phyloP scores from a whole-genome alignment of 139 green algal genomes.

The Chlorella sp. region DNA sequence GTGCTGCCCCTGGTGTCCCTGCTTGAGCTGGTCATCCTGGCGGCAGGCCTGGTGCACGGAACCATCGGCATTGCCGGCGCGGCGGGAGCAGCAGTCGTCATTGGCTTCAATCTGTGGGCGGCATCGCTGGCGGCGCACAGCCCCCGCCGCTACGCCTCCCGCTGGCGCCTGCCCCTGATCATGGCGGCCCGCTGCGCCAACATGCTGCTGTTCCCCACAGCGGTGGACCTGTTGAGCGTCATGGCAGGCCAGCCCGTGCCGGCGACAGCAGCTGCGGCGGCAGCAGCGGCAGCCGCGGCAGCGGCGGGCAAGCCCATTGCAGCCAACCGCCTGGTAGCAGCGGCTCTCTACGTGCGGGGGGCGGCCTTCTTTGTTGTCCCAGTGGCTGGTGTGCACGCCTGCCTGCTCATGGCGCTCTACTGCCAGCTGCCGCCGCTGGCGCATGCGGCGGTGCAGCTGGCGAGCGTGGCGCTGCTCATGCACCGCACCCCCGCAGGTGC shows the following conservation, averaged over 20 bases:
- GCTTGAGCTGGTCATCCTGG: not conserved
- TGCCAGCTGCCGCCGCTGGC: not conserved
- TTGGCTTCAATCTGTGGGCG: not conserved
- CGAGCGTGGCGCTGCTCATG: not conserved
- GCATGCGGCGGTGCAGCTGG: not conserved
- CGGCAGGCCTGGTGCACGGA: not conserved
- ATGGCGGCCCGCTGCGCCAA: not conserved
- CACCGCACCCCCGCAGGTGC: not conserved
- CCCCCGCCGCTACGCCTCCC: not conserved
- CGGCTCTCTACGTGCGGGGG: not conserved
- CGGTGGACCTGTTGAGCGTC: not conserved
- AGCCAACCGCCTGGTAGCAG: not conserved
- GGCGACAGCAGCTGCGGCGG: not conserved
- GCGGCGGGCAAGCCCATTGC: not conserved
- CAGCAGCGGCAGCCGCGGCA: not conserved
- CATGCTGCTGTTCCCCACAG: not conserved
- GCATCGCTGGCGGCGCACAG: not conserved
- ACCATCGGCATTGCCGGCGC: too few relatives aligned
- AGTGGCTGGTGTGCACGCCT: not conserved
- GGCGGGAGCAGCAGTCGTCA: not conserved
- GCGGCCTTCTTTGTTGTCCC: not conserved
- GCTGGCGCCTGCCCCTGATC: conserved; percentile 4
- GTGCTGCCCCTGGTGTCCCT: not conserved
- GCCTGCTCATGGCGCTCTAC: not conserved
- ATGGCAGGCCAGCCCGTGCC: not conserved